Base-by-base conservation (phyloP, 2,329 filamentous ascomycete species). In the Phaeoacremonium minimum region DNA sequence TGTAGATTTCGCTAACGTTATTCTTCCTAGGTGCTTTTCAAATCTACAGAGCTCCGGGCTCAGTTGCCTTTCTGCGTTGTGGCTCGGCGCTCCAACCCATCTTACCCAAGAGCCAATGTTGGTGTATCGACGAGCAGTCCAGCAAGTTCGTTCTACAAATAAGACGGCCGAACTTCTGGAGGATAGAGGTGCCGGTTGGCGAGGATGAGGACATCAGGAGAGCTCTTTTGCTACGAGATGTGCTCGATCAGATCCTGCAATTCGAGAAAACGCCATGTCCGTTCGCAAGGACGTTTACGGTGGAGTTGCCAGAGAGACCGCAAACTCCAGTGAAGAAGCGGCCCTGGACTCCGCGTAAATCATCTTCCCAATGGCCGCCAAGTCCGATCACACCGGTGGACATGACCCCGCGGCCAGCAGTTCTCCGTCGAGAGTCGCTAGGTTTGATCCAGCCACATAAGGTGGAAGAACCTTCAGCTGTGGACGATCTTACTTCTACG, bases 261-360 rank as follows among this genome's bases (percentile, higher is more conserved):
- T 95, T 93, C 52, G 90, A 96, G 59, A 86, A 86, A 52, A 95
- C 90, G 0, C 76, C 81, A 30, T 95, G 89, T 57, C 90, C 90
- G 0, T 95, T 96, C 57, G 74, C 82, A 50, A 74, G 88, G 41
- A 74, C 75, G 4, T 94, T 94, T 49, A 82, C 78, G 0, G 80
- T 91, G 9, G 74, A 83, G 34, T 64, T 93, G 14, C 87, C 87
- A 1, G 80, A 86, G 48, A 70, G 75, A 38, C 80, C 82, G 9
- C 70, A 75, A 46, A 77, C 75, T 1, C 83, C 82, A 2, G 65
- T 77, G 35, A 80, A 73, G 51, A 84, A 81, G 61, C 77, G 72
- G 45, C 80, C 84, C 12, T 87, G 84, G 80, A 81, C 73, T 18
- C 80, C 83, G 2, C 50, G 53, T 31, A 49, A 49, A 15, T 46